A percentile compares a stretch with the other conserved stretches of the same genome.
Evolutionary conservation across 352 stramenopile species (phyloP).

Genomic region (Pythium aquatile): DNA sequence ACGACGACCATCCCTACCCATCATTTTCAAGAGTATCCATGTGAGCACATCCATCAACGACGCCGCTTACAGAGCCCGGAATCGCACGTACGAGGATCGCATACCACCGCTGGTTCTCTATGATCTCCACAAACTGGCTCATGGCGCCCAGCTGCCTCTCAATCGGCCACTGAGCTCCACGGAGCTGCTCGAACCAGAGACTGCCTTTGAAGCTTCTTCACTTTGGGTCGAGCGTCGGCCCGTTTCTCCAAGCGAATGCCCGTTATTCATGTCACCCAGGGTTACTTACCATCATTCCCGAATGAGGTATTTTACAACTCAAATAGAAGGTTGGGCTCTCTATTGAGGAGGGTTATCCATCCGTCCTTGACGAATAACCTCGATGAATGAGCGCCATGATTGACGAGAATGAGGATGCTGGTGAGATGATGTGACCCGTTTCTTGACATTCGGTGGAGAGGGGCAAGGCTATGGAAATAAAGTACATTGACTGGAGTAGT

Average conservation of each 20-base stretch:
- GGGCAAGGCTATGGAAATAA: background rate
- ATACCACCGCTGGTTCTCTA: slow-evolving; percentile 89
- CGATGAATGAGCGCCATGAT: too few relatives aligned
- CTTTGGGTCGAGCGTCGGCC: background rate
- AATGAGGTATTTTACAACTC: background rate
- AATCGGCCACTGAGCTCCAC: background rate
- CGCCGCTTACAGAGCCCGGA: background rate
- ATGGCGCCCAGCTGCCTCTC: background rate
- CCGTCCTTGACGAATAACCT: too few relatives aligned
- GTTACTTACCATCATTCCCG: slow-evolving; percentile 5
- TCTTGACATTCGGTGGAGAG: background rate
- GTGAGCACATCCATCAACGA: background rate
- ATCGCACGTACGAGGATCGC: slow-evolving; percentile 53
- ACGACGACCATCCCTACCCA: slow-evolving; percentile 69
- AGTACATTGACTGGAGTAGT: background rate
- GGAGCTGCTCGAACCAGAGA: background rate
- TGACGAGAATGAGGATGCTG: background rate
- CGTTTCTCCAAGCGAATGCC: slow-evolving; percentile 9
- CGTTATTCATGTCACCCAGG: slow-evolving; percentile 10
- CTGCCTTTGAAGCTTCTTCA: background rate
- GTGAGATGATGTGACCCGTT: background rate
- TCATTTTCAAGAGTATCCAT: background rate
- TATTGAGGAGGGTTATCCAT: background rate
- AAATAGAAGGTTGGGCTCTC: background rate
- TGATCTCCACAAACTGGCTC: slow-evolving; percentile 48